phyloP scores from a whole-genome alignment of 2,329 filamentous ascomycete species.

The Colletotrichum tanaceti region DNA sequence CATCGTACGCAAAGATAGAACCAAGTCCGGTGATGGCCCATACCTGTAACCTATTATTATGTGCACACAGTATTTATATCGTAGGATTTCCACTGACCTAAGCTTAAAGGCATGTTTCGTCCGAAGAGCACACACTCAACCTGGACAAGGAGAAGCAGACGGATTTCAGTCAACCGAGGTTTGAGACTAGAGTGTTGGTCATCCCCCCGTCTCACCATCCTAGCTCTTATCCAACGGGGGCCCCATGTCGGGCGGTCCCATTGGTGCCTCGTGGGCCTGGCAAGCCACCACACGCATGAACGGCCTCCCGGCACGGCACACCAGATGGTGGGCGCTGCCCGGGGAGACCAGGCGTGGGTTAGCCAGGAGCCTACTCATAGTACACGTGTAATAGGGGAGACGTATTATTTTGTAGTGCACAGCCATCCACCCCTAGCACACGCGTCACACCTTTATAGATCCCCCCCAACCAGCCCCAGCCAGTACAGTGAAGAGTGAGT shows the following conservation, averaged over 20 bases:
- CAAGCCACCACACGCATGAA: constrained; percentile 24
- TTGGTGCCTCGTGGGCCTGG: constrained; percentile 6
- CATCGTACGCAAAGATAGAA: neutral
- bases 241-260: neutral
- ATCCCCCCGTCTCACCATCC: constrained; percentile 32
- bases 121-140: constrained; percentile 26
- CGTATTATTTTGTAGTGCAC: neutral
- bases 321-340: constrained; percentile 31
- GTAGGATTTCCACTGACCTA: neutral
- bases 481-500: neutral
- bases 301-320: constrained; percentile 37
- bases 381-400: no score
- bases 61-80: no score
- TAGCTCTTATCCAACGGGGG: constrained; percentile 12
- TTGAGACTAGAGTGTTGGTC: constrained; percentile 32
- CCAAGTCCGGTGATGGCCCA: neutral
- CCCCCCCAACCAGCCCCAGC: neutral
- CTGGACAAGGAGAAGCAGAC: neutral
- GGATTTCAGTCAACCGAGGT: constrained; percentile 32
- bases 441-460: constrained; percentile 25
- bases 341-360: constrained; percentile 1
- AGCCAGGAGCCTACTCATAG: no score
- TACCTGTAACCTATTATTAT: no score
- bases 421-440: constrained; percentile 23
- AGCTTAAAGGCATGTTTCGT: constrained; percentile 28